Conservation (phyloP, 2,329 filamentous ascomycete species). For the Arachnomyces sp. region DNA sequence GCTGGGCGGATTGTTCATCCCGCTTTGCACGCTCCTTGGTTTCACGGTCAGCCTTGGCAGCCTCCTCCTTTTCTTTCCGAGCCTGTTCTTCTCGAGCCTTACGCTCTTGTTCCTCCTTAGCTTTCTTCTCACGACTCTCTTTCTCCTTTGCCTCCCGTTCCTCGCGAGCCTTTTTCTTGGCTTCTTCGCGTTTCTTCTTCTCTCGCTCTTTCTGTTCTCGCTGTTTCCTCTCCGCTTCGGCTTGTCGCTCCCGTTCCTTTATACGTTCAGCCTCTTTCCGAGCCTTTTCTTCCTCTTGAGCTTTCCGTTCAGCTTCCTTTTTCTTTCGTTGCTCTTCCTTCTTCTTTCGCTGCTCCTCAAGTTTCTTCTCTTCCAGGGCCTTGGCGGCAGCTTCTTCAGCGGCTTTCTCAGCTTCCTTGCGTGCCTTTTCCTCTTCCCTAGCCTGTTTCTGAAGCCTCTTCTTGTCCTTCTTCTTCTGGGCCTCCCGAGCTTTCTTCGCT, state of each 20-base stretch:
- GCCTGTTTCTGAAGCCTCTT: constrained; percentile 80
- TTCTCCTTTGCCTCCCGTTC: constrained; percentile 55
- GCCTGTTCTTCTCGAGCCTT: constrained; percentile 36
- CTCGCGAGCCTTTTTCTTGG: constrained; percentile 70
- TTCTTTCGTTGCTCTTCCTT: constrained; percentile 87
- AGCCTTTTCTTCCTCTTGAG: constrained; percentile 77
- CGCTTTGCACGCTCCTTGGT: constrained; percentile 42
- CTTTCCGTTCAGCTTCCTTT: constrained; percentile 81
- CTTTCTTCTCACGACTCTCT: constrained; percentile 62
- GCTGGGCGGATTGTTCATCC: constrained; percentile 29
- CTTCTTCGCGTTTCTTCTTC: constrained; percentile 64
- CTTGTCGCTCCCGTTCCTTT: constrained; percentile 77
- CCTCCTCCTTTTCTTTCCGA: constrained; percentile 52
- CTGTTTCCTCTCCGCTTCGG: constrained; percentile 74
- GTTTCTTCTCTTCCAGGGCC: constrained; percentile 66
- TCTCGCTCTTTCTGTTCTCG: constrained; percentile 72
- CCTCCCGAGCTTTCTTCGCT: constrained; percentile 87
- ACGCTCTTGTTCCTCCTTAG: constrained; percentile 55
- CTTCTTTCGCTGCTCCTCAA: constrained; percentile 71
- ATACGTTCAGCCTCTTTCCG: constrained; percentile 79
- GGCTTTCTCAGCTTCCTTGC: constrained; percentile 78
- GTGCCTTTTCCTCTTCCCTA: constrained; percentile 83
- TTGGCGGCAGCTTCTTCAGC: constrained; percentile 72
- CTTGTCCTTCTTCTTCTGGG: constrained; percentile 92
- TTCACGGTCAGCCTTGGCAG: constrained; percentile 36